A percentile compares a stretch with the other conserved stretches of the same genome.
Conservation (phyloP, 495 filamentous ascomycete genomes). For the Echria macrotheca region DNA sequence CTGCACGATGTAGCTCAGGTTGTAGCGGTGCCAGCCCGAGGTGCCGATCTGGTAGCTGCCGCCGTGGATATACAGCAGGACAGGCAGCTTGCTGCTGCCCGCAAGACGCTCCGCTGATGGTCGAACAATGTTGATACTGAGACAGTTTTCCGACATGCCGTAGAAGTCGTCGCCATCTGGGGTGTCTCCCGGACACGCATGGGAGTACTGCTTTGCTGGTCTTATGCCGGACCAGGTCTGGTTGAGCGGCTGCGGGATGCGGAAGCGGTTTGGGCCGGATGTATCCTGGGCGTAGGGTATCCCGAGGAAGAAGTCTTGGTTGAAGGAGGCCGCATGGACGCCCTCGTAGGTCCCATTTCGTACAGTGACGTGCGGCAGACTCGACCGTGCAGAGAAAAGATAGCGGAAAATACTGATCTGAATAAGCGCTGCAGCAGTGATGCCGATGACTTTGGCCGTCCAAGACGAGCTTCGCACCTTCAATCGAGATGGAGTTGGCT, state of each 20-base stretch:
- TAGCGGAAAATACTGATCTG: neutral
- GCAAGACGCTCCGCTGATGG: constrained; percentile 39
- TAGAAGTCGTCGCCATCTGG: constrained; percentile 39
- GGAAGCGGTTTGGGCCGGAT: constrained; percentile 52
- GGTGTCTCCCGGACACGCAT: constrained; percentile 48
- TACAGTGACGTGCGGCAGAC: neutral
- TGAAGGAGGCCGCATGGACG: constrained; percentile 25
- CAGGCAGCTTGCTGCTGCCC: constrained; percentile 45
- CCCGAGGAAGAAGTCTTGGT: constrained; percentile 53
- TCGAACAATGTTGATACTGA: constrained; percentile 60
- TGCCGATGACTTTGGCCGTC: neutral
- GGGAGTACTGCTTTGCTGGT: constrained; percentile 38
- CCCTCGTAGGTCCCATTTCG: constrained; percentile 33
- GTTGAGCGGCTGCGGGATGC: constrained; percentile 50
- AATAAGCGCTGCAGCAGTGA: neutral
- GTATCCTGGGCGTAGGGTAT: constrained; percentile 63
- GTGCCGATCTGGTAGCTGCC: constrained; percentile 61
- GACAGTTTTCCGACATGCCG: constrained; percentile 58
- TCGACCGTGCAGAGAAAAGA: neutral
- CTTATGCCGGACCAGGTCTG: constrained; percentile 40
- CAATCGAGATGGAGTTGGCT: neutral
- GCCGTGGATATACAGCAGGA: constrained; percentile 65
- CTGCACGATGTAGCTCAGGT: constrained; percentile 46
- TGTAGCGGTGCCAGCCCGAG: constrained; percentile 39
- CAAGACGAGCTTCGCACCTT: neutral